Base-by-base conservation (phyloP, 75 land plant species). In the Cupressus sempervirens region DNA sequence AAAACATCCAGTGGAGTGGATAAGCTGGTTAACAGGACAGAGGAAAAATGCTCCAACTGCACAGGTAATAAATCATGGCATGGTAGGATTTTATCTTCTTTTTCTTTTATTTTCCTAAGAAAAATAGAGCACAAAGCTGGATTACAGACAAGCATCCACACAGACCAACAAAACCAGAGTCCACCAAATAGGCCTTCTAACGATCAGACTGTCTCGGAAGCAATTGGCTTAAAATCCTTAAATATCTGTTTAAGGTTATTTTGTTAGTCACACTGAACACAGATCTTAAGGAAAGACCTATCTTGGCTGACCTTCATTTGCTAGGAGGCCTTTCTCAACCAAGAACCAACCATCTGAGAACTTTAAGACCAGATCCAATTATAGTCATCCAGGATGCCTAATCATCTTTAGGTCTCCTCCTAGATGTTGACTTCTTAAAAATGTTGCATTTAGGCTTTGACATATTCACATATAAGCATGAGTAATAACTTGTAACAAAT, bases 1-100 rank as follows among this genome's bases (percentile, higher is more conserved):
- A 45, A 53, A 45, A 29, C 48, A 83, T 92, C 52, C 84, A 94
- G 94, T 91, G 85, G 98, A 96, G 56, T 96, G 98, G 98, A 96
- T 90, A 82, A 93, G 94, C 84, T 96, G 98, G 98, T 90, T 94
- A 40, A 90, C 90, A 86, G 94, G 98, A 54, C 96, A 90, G 73
- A 89, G 98, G 34, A 94, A 96, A 85, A 79, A 77, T 76, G 91
- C 96, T 87, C 96, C 98, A 54, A 96, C 96, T 53, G 89, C 96
- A 35, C 93, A 96, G 96, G 98, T 92, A 89, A 82, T 11, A 2
- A 53, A 43, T 10, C 14, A 65, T 34, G 23, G 20, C 41, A 76
- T 76, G 18, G 40, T 20, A 76, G 18, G 41, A 40, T 76, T 76
- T 36, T 76, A 36, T 35, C 7, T 4, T 65, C 29, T 68, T 68